A percentile compares a stretch with the other conserved stretches of the same genome.
Conservation (phyloP, 2,329 filamentous ascomycete genomes). For the Xylariaceae sp. region DNA sequence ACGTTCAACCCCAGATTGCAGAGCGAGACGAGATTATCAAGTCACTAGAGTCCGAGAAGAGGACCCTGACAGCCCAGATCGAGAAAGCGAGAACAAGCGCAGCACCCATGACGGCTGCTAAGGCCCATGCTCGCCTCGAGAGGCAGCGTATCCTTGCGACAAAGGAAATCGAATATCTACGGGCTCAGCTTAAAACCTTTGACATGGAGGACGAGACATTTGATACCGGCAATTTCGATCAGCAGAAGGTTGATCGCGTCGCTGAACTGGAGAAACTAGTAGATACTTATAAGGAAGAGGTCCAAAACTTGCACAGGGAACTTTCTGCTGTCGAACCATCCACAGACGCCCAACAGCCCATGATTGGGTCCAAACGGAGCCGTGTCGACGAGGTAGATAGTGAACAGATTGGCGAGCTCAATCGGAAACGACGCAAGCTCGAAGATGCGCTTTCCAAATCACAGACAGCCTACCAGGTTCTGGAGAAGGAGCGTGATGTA, state of each 20-base stretch:
- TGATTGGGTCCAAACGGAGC: conserved; percentile 61
- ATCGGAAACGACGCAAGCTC: conserved; percentile 77
- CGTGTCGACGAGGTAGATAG: conserved; percentile 58
- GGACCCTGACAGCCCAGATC: conserved; percentile 62
- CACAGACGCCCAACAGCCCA: conserved; percentile 36
- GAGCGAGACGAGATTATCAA: conserved; percentile 76
- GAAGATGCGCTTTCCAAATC: conserved; percentile 43
- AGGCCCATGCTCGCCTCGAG: conserved; percentile 73
- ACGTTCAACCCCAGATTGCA: conserved; percentile 71
- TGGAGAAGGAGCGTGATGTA: conserved; percentile 68
- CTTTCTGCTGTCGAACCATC: conserved; percentile 62
- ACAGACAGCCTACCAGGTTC: conserved; percentile 70
- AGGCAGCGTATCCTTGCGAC: conserved; percentile 80
- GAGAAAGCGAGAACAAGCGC: conserved; percentile 62
- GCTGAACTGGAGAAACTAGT: conserved; percentile 81
- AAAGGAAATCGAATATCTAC: conserved; percentile 92
- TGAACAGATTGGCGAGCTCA: conserved; percentile 76
- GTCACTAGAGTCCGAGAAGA: conserved; percentile 67
- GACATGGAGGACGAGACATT: conserved; percentile 87
- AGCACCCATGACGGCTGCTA: conserved; percentile 54
- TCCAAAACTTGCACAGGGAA: conserved; percentile 71
- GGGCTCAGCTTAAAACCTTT: conserved; percentile 85
- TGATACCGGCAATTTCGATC: conserved; percentile 75
- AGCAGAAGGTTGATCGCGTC: conserved; percentile 70
- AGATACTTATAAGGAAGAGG: conserved; percentile 80